Percentiles rank a stretch among this genome's conserved stretches.
phyloP scores from a whole-genome alignment of 176 grass and related monocot genomes.

The Eragrostis curvula region DNA sequence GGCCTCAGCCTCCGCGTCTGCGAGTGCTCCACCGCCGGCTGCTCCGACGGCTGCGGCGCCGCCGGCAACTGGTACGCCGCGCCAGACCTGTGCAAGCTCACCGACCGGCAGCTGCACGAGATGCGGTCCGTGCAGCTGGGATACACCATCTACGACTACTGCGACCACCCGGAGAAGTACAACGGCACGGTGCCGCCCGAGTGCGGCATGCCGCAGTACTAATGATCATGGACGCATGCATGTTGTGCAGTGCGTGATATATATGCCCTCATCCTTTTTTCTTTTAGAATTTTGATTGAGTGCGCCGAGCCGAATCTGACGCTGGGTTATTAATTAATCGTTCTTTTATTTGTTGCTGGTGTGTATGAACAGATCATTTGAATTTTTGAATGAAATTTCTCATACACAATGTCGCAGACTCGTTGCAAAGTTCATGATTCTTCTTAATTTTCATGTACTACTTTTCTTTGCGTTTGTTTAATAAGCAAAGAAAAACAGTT shows the following conservation, averaged over 20 bases:
- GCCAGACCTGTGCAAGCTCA: constrained; percentile 16
- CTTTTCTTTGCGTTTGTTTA: neutral
- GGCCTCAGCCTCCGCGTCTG: constrained; percentile 47
- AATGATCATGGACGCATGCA: no score
- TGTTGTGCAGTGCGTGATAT: no score
- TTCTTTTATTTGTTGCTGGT: no score
- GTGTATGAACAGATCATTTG: neutral
- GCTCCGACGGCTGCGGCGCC: constrained; percentile 15
- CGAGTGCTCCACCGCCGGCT: constrained; percentile 28
- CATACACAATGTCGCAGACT: neutral
- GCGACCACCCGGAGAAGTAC: constrained; percentile 46
- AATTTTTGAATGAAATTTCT: constrained; percentile 35
- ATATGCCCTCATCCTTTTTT: no score
- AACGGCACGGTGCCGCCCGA: constrained; percentile 45
- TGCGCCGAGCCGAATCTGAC: no score
- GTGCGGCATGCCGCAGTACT: constrained; percentile 51
- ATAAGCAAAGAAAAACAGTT: constrained; percentile 12
- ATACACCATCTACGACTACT: constrained; percentile 73
- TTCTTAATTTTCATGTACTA: neutral
- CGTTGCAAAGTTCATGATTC: neutral
- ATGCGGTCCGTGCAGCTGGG: constrained; percentile 54
- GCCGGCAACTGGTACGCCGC: neutral
- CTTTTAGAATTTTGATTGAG: no score
- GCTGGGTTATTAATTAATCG: no score
- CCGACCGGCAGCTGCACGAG: constrained; percentile 22